Evolutionary conservation across 306 rosid species (phyloP).

Genomic region (Luffa acutangula): DNA sequence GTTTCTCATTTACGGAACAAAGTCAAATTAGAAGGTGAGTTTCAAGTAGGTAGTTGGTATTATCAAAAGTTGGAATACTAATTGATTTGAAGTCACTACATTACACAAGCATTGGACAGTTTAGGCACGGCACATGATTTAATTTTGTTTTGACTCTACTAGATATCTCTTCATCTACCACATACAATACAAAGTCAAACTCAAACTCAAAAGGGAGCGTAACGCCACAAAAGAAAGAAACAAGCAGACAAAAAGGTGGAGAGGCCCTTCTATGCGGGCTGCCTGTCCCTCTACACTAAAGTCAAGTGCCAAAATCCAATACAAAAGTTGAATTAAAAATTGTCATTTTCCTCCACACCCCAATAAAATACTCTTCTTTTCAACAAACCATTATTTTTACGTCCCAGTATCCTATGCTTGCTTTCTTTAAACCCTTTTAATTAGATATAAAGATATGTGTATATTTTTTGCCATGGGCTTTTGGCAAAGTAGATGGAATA

Average conservation of each 20-base stretch:
- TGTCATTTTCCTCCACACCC: slow-evolving; percentile 13
- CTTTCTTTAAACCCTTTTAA: slow-evolving; percentile 11
- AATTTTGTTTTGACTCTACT: not conserved
- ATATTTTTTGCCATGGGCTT: not conserved
- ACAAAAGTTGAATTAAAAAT: not conserved
- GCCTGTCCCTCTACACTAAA: slow-evolving; percentile 25
- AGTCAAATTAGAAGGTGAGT: not conserved
- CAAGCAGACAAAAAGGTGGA: slow-evolving; percentile 10
- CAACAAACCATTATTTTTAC: not conserved
- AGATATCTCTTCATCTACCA: not conserved
- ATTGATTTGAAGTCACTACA: not conserved
- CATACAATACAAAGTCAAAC: not conserved
- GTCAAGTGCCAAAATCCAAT: slow-evolving; percentile 21
- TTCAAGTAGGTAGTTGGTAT: not conserved
- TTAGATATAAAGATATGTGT: not conserved
- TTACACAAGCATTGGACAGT: not conserved
- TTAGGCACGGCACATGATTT: not conserved
- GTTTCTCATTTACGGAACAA: not conserved
- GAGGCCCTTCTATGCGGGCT: slow-evolving; percentile 12
- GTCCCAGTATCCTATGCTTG: slow-evolving; percentile 11
- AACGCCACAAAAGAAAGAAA: not conserved
- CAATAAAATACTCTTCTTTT: not conserved
- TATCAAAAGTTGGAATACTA: not conserved
- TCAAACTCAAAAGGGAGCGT: not conserved
- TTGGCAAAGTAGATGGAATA: slow-evolving; percentile 29